Percentiles rank a stretch among this genome's conserved stretches.
These are phyloP conservation scores for Dichomitus squalens DNA, from an alignment of 1,284 basidiomycete species.

Conservation along the genomic window DNA sequence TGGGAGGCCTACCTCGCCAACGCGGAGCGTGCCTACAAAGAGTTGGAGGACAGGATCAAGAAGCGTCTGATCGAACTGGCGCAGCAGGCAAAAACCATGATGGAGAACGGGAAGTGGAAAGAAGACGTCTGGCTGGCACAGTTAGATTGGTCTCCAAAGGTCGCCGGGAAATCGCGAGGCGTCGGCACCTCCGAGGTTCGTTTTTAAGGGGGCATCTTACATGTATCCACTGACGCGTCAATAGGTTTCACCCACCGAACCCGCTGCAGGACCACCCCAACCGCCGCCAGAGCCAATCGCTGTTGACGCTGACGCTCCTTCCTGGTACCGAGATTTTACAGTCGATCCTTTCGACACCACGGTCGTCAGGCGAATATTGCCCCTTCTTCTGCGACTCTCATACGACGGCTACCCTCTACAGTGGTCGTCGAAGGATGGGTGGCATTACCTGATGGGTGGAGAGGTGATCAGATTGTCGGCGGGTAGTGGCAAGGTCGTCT, in stretches of 20 bases:
- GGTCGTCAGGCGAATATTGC: constrained; percentile 69
- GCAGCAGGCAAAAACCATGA: constrained; percentile 52
- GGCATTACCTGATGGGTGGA: constrained; percentile 57
- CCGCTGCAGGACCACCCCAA: neutral
- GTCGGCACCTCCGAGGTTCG: constrained; percentile 33
- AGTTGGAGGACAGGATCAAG: constrained; percentile 78
- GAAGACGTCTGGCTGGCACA: constrained; percentile 89
- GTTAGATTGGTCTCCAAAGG: constrained; percentile 95
- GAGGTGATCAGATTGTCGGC: constrained; percentile 40
- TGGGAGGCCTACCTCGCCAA: constrained; percentile 85
- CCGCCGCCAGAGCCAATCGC: neutral
- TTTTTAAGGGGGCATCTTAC: constrained; percentile 11
- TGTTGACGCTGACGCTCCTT: constrained; percentile 19
- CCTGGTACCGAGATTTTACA: constrained; percentile 83
- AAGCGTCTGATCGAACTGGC: constrained; percentile 72
- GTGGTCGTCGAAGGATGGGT: constrained; percentile 64
- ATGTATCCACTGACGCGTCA: neutral
- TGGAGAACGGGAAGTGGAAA: constrained; percentile 59
- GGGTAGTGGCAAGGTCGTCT: constrained; percentile 37
- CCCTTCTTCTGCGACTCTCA: constrained; percentile 76
- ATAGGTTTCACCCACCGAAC: neutral
- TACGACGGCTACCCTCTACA: constrained; percentile 74
- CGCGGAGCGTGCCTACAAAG: constrained; percentile 80
- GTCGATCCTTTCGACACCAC: constrained; percentile 51
- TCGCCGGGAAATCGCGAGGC: constrained; percentile 71